Evolutionary conservation across 148 eudicot genomes (phyloP).

Genomic region (Rhododendron williamsianum): DNA sequence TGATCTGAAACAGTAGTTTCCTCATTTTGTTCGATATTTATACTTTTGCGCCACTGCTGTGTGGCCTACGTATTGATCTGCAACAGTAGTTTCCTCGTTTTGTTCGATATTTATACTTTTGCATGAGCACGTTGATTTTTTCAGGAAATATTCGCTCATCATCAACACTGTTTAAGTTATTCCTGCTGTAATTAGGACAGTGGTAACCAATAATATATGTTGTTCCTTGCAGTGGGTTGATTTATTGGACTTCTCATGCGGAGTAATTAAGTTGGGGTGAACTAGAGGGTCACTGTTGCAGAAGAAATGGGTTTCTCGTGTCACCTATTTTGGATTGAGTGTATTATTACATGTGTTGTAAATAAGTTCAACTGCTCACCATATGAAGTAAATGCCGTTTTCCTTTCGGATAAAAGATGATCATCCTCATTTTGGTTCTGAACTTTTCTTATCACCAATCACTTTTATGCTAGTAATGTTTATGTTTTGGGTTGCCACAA

Average conservation of each 20-base stretch:
- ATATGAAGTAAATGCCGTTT: neutral
- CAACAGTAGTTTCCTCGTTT: neutral
- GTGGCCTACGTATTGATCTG: neutral
- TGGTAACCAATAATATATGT: neutral
- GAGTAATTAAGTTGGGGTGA: slow-evolving; percentile 30
- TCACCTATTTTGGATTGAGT: neutral
- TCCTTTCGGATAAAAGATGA: neutral
- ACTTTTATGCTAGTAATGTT: neutral
- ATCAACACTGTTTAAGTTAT: neutral
- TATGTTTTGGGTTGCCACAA: neutral
- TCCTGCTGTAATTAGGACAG: neutral
- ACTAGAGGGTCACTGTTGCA: neutral
- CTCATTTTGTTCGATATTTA: neutral
- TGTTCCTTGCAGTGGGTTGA: slow-evolving; percentile 58
- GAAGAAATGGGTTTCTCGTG: neutral
- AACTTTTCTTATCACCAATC: neutral
- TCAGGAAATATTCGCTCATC: neutral
- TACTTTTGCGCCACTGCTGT: neutral
- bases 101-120: neutral
- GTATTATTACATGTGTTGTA: slow-evolving; percentile 6
- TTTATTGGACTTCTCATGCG: slow-evolving; percentile 80
- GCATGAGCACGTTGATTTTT: neutral
- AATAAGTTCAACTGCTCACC: neutral
- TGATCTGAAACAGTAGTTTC: neutral
- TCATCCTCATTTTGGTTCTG: neutral